A percentile compares a stretch with the other conserved stretches of the same genome.
Conservation (phyloP, 306 rosid genomes). For the Ochetophila trinervis region DNA sequence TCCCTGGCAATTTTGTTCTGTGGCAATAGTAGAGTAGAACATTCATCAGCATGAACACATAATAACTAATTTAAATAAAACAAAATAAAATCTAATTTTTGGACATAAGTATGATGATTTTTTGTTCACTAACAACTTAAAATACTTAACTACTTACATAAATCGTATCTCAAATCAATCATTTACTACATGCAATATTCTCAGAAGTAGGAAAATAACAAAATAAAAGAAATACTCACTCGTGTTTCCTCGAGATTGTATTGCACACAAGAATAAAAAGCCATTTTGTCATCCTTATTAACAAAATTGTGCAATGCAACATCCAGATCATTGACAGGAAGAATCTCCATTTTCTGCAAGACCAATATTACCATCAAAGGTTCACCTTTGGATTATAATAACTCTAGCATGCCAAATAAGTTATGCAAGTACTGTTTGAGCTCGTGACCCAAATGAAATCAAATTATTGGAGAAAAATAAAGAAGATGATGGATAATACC, state of each 20-base stretch:
- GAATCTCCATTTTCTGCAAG: conserved; percentile 97
- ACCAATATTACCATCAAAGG: conserved; percentile 17
- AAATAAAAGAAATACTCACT: conserved; percentile 48
- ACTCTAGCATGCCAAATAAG: conserved; percentile 4
- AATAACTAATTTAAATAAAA: conserved; percentile 7
- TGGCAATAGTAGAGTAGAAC: conserved; percentile 27
- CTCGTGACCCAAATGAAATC: neutral
- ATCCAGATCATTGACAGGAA: conserved; percentile 93
- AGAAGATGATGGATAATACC: conserved; percentile 41
- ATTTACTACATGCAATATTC: neutral
- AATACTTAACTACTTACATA: neutral
- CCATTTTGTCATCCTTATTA: conserved; percentile 88
- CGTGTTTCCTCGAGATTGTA: conserved; percentile 86
- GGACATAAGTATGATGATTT: neutral
- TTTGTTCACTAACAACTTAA: neutral
- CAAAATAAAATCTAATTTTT: neutral
- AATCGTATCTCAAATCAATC: neutral
- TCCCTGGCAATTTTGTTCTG: conserved; percentile 81
- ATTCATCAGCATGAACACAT: conserved; percentile 16
- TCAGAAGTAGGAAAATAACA: neutral
- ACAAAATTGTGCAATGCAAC: conserved; percentile 89
- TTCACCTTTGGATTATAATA: conserved; percentile 16
- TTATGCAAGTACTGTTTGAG: conserved; percentile 10
- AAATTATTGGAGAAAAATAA: conserved; percentile 2
- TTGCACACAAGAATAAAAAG: conserved; percentile 75